Percentiles rank a stretch among this genome's conserved stretches.
Conservation (phyloP, 495 filamentous ascomycete genomes). For the Aspergillus mulundensis region DNA sequence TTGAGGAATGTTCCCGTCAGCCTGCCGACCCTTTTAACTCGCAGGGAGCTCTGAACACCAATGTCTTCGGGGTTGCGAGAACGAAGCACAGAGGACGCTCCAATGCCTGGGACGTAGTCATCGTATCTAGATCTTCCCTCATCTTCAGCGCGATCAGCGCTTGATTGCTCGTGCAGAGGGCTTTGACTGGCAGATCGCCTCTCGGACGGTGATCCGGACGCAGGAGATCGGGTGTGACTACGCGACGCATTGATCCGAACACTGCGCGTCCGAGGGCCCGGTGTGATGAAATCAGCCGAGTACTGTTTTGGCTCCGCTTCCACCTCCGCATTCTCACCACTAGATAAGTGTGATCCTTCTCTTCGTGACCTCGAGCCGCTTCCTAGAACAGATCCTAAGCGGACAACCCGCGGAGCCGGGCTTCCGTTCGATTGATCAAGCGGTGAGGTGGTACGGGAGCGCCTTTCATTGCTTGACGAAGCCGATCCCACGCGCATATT, state of each 20-base stretch:
- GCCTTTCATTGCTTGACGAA: conserved; percentile 32
- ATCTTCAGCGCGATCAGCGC: conserved; percentile 41
- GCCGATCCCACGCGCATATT: conserved; percentile 22
- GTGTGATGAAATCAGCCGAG: conserved; percentile 59
- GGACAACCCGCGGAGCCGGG: conserved; percentile 52
- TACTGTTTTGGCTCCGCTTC: conserved; percentile 25
- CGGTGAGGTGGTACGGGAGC: conserved; percentile 38
- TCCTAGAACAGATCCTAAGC: conserved; percentile 48
- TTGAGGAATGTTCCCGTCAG: conserved; percentile 68
- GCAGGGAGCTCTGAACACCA: conserved; percentile 62
- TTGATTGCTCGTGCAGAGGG: conserved; percentile 34
- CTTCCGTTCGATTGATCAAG: conserved; percentile 40
- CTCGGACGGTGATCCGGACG: conserved; percentile 39
- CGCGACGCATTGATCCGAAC: conserved; percentile 54
- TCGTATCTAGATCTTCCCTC: conserved; percentile 41
- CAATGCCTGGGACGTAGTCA: conserved; percentile 43
- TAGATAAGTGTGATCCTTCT: conserved; percentile 34
- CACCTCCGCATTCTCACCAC: conserved; percentile 28
- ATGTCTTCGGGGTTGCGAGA: conserved; percentile 49
- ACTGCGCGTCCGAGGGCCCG: conserved; percentile 58
- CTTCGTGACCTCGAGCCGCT: conserved; percentile 29
- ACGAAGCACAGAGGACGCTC: conserved; percentile 48
- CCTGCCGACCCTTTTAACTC: conserved; percentile 69
- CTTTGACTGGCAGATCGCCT: conserved; percentile 35
- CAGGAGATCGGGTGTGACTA: conserved; percentile 33